Evolutionary conservation across 1,284 basidiomycete genomes (phyloP), one percentile per base, ranked within the genome.

Genomic region (Moesziomyces antarcticus): DNA sequence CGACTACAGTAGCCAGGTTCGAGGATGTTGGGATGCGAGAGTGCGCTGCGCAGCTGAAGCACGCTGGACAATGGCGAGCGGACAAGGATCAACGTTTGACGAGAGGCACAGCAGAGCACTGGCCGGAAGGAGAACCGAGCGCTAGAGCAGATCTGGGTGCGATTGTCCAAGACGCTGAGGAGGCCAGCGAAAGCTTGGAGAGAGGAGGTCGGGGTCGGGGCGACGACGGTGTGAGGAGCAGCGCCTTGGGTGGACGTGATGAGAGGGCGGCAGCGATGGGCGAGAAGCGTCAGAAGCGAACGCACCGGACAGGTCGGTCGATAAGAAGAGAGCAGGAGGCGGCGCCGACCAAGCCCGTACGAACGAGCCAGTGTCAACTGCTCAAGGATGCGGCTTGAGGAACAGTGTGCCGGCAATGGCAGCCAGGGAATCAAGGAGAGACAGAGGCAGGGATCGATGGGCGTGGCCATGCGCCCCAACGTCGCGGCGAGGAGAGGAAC

Each of bases 221-320:
- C 37, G 18, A 40, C 13, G 37, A 40, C 37, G 37, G 37, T 5
- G 37, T 50, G 48, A 37, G 27, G 33, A 20, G 30, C 9, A 49
- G 43, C 16, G 43, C 20, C n/a, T n/a, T 18, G 9, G 43, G 25
- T 27, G 25, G 25, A 27, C 25, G 25, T 27, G 25, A 27, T 27
- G 25, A 27, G 25, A 27, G 25, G 25, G 25, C 25, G 25, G 25
- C 25, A 27, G 30, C 30, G 30, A 33, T 33, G 30, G 30, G 30
- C 30, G 30, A 33, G 10, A 33, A 49, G 49, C 35, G 22, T 18
- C 49, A 50, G 37, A 50, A 50, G 35, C 49, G 21, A 25, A 24
- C 49, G 41, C 3, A 52, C 16, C 37, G 27, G 13, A 43, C 21
- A n/a, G 50, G 40, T 20, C 13, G 41, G 40, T 30, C 20, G 22